Conservation (phyloP, 148 eudicot genomes). For the Camellia japonica region DNA sequence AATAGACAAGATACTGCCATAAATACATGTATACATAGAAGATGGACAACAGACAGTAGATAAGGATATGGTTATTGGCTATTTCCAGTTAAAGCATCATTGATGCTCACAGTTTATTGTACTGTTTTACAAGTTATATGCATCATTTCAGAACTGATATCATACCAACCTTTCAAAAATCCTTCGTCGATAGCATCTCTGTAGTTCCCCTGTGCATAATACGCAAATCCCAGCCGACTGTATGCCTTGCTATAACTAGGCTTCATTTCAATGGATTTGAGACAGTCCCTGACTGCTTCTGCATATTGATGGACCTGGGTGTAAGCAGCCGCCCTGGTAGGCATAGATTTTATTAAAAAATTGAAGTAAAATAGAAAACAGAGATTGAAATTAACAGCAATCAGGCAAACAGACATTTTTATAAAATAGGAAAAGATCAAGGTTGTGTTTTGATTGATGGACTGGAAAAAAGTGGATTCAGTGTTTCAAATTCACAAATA, state of each 20-base stretch:
- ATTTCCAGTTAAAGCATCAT: constrained; percentile 1
- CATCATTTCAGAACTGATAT: not conserved
- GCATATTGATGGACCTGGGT: constrained; percentile 66
- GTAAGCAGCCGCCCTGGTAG: constrained; percentile 91
- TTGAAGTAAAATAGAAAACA: not conserved
- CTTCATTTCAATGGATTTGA: constrained; percentile 71
- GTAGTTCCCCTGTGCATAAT: constrained; percentile 84
- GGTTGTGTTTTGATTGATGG: too few relatives aligned
- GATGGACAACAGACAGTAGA: not conserved
- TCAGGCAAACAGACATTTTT: not conserved
- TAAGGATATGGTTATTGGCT: not conserved
- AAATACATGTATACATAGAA: not conserved
- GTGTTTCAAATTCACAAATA: not conserved
- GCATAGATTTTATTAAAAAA: not conserved
- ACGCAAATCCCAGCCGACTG: constrained; percentile 90
- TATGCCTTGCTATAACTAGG: constrained; percentile 92
- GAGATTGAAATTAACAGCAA: not conserved
- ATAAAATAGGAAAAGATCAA: not conserved
- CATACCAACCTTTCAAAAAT: constrained; percentile 64
- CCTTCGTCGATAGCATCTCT: constrained; percentile 80
- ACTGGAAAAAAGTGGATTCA: not conserved
- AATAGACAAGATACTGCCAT: not conserved
- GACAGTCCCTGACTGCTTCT: constrained; percentile 74
- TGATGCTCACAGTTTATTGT: not conserved
- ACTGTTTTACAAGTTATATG: not conserved